A percentile compares a stretch with the other conserved stretches of the same genome.
phyloP scores from a whole-genome alignment of 306 rosid genomes.

The Malus fusca region DNA sequence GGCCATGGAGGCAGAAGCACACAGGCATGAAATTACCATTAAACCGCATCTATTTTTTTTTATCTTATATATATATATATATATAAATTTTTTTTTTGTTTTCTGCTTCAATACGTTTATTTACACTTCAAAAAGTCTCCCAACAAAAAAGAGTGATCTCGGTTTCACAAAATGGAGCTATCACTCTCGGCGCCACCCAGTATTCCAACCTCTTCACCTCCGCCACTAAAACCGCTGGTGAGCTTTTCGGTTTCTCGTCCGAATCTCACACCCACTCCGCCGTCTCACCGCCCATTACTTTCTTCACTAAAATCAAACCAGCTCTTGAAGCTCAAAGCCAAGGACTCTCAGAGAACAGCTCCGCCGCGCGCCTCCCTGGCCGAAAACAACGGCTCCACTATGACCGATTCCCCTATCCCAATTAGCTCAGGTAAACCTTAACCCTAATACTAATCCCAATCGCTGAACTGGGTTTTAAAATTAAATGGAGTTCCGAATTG shows the following conservation, averaged over 20 bases:
- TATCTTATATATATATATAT: no score
- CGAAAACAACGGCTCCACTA: slow-evolving; percentile 33
- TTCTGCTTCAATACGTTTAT: background rate
- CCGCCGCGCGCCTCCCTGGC: slow-evolving; percentile 35
- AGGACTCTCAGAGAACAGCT: slow-evolving; percentile 17
- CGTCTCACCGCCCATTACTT: slow-evolving; percentile 16
- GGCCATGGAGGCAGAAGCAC: background rate
- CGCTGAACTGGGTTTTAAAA: background rate
- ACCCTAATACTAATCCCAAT: background rate
- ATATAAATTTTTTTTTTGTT: no score
- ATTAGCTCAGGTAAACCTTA: slow-evolving; percentile 40
- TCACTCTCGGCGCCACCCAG: slow-evolving; percentile 35
- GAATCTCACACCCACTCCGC: background rate
- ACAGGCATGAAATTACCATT: background rate
- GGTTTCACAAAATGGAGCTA: slow-evolving; percentile 38
- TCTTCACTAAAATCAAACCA: slow-evolving; percentile 23
- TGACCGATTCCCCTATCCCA: slow-evolving; percentile 26
- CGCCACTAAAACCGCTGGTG: slow-evolving; percentile 35
- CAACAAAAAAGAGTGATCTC: no score
- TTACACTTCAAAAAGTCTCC: background rate
- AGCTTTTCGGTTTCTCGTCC: slow-evolving; percentile 22
- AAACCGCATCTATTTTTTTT: no score
- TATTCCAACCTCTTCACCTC: slow-evolving; percentile 25
- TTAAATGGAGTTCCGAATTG: background rate
- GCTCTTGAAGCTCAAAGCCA: slow-evolving; percentile 15